phyloP scores from a whole-genome alignment of 108 stramenopile species.

The Fragilariopsis cylindrus region DNA sequence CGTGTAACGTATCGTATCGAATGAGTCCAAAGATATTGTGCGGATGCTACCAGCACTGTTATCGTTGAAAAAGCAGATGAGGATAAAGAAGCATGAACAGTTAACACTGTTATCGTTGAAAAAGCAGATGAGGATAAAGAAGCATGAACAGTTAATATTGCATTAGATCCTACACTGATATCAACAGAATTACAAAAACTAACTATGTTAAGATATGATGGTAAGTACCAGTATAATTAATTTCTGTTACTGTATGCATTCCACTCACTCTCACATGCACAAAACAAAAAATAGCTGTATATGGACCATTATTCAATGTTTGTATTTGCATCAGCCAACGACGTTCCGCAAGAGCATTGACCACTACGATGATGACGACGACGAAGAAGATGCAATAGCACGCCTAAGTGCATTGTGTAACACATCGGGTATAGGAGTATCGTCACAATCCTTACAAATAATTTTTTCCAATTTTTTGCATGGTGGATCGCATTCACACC shows the following conservation, averaged over 20 bases:
- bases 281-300: constrained; percentile 48
- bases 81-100: background rate
- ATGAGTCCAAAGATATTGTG: constrained; percentile 88
- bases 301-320: constrained; percentile 72
- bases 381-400: too few relatives aligned
- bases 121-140: background rate
- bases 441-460: too few relatives aligned
- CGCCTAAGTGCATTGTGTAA: too few relatives aligned
- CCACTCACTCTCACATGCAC: too few relatives aligned
- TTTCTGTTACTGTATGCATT: too few relatives aligned
- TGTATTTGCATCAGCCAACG: too few relatives aligned
- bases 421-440: too few relatives aligned
- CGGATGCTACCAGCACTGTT: constrained; percentile 61
- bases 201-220: constrained; percentile 79
- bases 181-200: constrained; percentile 59
- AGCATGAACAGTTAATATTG: background rate
- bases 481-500: too few relatives aligned
- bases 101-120: background rate
- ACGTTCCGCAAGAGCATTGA: too few relatives aligned
- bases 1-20: constrained; percentile 70
- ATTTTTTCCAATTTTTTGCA: too few relatives aligned
- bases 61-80: background rate
- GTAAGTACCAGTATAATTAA: background rate
- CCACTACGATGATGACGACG: too few relatives aligned
- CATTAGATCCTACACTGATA: constrained; percentile 61